phyloP scores from a whole-genome alignment of 1,139 yeast genomes.

The Nakaseomyces bracarensis region DNA sequence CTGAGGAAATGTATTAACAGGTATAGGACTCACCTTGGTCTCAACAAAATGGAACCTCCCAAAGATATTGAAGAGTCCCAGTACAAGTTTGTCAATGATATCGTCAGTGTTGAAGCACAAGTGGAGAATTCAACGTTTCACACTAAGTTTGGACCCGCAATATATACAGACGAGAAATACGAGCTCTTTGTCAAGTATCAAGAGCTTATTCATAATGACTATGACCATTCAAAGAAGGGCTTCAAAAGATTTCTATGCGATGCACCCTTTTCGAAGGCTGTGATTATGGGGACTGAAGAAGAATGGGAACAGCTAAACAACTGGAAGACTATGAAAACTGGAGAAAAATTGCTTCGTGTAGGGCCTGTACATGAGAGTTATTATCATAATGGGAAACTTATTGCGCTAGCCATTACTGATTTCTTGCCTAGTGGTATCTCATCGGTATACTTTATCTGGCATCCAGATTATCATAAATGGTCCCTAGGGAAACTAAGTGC shows the following conservation, averaged over 20 bases:
- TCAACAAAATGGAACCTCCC: conserved; percentile 31
- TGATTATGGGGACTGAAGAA: conserved; percentile 25
- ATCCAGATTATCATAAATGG: conserved; percentile 63
- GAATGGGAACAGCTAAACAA: conserved; percentile 32
- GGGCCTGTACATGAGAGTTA: conserved; percentile 74
- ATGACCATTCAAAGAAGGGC: conserved; percentile 37
- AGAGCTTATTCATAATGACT: conserved; percentile 56
- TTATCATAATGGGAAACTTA: conserved; percentile 51
- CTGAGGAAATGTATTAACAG: conserved; percentile 58
- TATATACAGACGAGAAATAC: conserved; percentile 52
- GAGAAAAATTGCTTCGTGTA: conserved; percentile 17
- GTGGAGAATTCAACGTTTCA: conserved; percentile 33
- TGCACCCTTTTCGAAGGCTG: conserved; percentile 44
- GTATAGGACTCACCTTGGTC: conserved; percentile 37
- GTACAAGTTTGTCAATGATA: conserved; percentile 33
- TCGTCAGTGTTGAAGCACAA: conserved; percentile 28
- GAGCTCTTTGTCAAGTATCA: conserved; percentile 65
- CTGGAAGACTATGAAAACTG: conserved; percentile 27
- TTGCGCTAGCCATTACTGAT: conserved; percentile 75
- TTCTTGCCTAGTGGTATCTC: conserved; percentile 70
- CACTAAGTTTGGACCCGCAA: conserved; percentile 48
- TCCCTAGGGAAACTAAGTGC: conserved; percentile 78
- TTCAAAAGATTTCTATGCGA: conserved; percentile 64
- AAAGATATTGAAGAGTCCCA: conserved; percentile 25
- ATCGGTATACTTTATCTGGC: conserved; percentile 84